Evolutionary conservation across 192 early-diverging fungal genomes (phyloP).

Genomic region (Coemansia sp.): DNA sequence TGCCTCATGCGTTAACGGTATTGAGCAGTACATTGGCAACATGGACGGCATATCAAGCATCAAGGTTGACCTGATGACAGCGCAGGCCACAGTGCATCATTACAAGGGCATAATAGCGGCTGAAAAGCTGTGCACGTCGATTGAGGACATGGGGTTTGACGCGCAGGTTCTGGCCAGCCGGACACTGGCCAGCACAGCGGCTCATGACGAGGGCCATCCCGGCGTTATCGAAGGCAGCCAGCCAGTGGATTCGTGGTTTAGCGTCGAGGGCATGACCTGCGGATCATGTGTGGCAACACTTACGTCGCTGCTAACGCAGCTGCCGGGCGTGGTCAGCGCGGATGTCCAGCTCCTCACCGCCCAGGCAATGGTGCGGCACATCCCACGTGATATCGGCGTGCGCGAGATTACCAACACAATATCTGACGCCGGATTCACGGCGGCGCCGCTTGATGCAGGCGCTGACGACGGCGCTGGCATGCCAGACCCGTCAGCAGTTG

Average conservation of each 20-base stretch:
- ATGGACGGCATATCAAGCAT: conserved; percentile 55
- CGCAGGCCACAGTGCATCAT: conserved; percentile 59
- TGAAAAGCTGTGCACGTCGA: conserved; percentile 48
- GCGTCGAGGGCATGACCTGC: conserved; percentile 92
- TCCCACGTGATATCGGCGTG: conserved; percentile 63
- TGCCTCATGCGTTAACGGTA: conserved; percentile 73
- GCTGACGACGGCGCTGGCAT: conserved; percentile 24
- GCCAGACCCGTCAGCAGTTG: conserved; percentile 65
- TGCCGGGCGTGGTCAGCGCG: conserved; percentile 68
- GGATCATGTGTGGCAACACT: conserved; percentile 85
- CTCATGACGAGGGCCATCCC: neutral
- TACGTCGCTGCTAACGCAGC: conserved; percentile 62
- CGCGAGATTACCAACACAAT: conserved; percentile 79
- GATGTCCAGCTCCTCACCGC: conserved; percentile 77
- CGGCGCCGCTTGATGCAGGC: conserved; percentile 36
- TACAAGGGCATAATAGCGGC: conserved; percentile 13
- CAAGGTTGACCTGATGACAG: conserved; percentile 63
- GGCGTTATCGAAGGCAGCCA: conserved; percentile 11
- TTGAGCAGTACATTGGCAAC: conserved; percentile 51
- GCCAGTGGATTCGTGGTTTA: conserved; percentile 44
- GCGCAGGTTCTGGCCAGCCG: conserved; percentile 45
- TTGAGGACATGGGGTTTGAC: conserved; percentile 80
- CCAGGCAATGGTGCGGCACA: conserved; percentile 66
- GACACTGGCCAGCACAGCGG: neutral
- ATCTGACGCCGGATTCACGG: conserved; percentile 71